These are phyloP conservation scores for Dendrocalamus latiflorus DNA, from an alignment of 202 grass and related monocot genomes.

Conservation along the genomic window DNA sequence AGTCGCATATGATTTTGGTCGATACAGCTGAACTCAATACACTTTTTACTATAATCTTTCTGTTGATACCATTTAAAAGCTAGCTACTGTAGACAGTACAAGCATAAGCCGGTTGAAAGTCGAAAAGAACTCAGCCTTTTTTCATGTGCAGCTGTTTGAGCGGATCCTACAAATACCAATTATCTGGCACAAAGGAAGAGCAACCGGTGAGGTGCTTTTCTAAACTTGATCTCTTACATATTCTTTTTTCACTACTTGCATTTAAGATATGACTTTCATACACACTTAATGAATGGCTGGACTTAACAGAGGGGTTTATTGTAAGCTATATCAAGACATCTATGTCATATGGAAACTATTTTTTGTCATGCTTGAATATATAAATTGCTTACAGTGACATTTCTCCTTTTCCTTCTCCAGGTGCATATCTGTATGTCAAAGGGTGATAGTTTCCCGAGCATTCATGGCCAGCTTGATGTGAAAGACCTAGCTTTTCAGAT, in stretches of 20 bases:
- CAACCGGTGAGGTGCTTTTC: constrained; percentile 92
- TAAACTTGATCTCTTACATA: constrained; percentile 40
- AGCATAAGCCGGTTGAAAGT: too few relatives aligned
- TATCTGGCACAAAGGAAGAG: constrained; percentile 82
- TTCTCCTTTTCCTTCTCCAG: constrained; percentile 39
- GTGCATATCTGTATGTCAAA: constrained; percentile 97
- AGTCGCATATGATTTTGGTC: too few relatives aligned
- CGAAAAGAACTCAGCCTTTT: not conserved
- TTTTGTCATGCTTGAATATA: constrained; percentile 7
- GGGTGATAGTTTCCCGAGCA: constrained; percentile 80
- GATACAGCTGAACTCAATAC: too few relatives aligned
- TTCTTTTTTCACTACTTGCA: constrained; percentile 4
- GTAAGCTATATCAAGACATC: constrained; percentile 10
- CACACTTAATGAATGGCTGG: constrained; percentile 8
- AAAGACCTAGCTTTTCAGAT: constrained; percentile 83
- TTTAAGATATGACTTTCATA: constrained; percentile 17
- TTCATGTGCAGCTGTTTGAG: constrained; percentile 81
- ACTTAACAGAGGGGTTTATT: constrained; percentile 6
- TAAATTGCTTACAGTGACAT: not conserved
- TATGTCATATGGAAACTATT: not conserved
- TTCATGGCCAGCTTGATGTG: constrained; percentile 93
- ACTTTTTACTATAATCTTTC: too few relatives aligned
- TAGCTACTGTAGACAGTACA: too few relatives aligned
- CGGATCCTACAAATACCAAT: constrained; percentile 83
- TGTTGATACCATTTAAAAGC: too few relatives aligned